Conservation (phyloP, 2,329 filamentous ascomycete species). For the Cercospora zeae-maydis region DNA sequence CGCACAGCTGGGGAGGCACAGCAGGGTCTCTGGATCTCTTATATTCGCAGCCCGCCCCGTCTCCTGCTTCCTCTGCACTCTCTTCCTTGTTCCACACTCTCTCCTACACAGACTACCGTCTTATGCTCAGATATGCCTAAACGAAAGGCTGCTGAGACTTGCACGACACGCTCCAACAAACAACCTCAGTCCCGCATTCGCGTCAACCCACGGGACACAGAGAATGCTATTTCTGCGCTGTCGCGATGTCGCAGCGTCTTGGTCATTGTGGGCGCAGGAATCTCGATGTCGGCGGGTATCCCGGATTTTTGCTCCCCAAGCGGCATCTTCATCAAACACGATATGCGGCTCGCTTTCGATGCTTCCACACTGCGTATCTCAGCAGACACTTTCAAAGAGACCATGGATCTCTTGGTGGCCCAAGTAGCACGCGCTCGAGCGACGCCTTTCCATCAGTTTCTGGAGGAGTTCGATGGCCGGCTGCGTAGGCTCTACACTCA, state of each 20-base stretch:
- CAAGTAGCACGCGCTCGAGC: not conserved
- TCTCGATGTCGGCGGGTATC: conserved; percentile 68
- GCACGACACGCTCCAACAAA: not conserved
- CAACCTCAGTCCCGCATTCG: not conserved
- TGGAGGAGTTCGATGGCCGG: not conserved
- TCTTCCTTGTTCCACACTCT: not conserved
- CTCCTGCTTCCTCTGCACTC: not conserved
- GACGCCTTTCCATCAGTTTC: not conserved
- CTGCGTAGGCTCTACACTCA: conserved; percentile 1
- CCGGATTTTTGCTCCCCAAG: conserved; percentile 81
- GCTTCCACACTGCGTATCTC: not conserved
- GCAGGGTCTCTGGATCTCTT: not conserved
- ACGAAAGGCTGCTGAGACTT: not conserved
- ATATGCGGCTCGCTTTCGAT: not conserved
- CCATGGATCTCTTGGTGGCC: not conserved
- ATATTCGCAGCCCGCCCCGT: not conserved
- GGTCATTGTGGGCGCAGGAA: too few species aligned
- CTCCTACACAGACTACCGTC: not conserved
- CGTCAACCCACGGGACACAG: not conserved
- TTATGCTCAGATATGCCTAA: not conserved
- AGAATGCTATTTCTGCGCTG: not conserved
- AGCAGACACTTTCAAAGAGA: not conserved
- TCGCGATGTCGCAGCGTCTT: not conserved
- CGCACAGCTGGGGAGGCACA: not conserved
- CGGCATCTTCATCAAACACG: not conserved